Base-by-base conservation (phyloP, 2,329 filamentous ascomycete genomes). In the Sclerotinia borealis region DNA sequence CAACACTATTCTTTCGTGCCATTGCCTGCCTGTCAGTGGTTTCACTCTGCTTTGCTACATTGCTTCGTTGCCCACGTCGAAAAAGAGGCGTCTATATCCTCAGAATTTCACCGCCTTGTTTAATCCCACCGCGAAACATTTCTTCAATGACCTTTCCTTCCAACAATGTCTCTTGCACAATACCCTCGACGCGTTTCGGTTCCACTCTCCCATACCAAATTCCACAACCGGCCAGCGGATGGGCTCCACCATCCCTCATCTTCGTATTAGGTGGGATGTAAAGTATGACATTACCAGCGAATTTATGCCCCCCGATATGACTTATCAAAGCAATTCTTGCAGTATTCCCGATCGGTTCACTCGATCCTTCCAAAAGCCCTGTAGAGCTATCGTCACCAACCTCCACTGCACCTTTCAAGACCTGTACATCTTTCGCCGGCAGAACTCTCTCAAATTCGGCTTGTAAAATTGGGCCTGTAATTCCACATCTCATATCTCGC, bases 281-380 rank as follows among this genome's bases (percentile, higher is more conserved):
- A 1, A 95, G 76, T 54, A 95, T 92, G 41, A 93, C 84, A 74
- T 96, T 96, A 1, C 91, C 91, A 0, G 91, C 91, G 73, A 88
- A 93, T 74, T 92, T 93, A 76, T 96, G 91, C 0, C 91, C 91
- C 1, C 91, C 90, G 60, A 96, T 87, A 71, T 96, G 91, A 65
- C 87, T 91, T 62, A 93, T 89, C 61, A 88, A 71, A 0, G 85
- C 91, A 0, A 93, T 83, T 54, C 86, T 78, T 2, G 86, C 89
- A 0, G 80, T 77, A 8, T 64, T 71, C 19, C 29, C 17, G 63
- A 37, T 13, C 4, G 52, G 22, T 9, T 48, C n/a, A 31, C 25
- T 47, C 5, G 79, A 78, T 0, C 77, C 81, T 56, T 71, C 72
- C 5, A 81, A 71, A 1, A 88, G 77, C 8, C 77, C 72, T 4